These are phyloP conservation scores for Eucalyptus pumila DNA, from an alignment of 345 rosid species.

Conservation along the genomic window DNA sequence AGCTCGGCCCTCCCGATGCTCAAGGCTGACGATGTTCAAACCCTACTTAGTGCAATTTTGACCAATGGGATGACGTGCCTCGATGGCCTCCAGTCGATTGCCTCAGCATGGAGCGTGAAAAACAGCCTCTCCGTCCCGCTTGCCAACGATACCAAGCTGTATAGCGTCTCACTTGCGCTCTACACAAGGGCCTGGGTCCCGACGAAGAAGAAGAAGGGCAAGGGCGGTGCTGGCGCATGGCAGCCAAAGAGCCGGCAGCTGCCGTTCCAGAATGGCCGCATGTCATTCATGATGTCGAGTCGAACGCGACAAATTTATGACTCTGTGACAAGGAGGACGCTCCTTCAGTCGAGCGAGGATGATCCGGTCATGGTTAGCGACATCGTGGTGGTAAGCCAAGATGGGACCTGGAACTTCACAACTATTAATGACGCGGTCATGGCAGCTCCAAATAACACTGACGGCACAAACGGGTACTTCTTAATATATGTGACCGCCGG, in stretches of 20 bases:
- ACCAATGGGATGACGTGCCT: conserved; percentile 73
- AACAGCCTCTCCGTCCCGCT: conserved; percentile 48
- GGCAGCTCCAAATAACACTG: conserved; percentile 60
- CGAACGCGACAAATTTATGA: conserved; percentile 35
- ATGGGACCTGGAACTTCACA: conserved; percentile 56
- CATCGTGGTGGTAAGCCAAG: conserved; percentile 49
- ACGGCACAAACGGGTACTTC: conserved; percentile 49
- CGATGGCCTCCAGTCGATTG: conserved; percentile 41
- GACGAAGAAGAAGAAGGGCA: conserved; percentile 12
- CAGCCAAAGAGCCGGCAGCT: neutral
- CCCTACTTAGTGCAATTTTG: conserved; percentile 64
- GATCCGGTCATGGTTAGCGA: conserved; percentile 29
- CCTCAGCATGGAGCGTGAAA: conserved; percentile 42
- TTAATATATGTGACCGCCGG: conserved; percentile 62
- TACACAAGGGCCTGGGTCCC: conserved; percentile 72
- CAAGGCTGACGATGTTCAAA: conserved; percentile 60
- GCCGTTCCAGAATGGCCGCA: conserved; percentile 16
- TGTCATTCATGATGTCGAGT: conserved; percentile 47
- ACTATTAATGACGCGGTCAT: conserved; percentile 55
- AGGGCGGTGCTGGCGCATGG: neutral
- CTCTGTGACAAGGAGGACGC: conserved; percentile 40
- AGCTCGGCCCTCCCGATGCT: conserved; percentile 12
- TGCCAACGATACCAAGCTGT: conserved; percentile 61
- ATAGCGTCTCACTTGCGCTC: conserved; percentile 58
- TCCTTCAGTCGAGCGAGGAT: conserved; percentile 20